These are phyloP conservation scores for Kodamaea laetipori DNA, from an alignment of 805 yeast species.

Conservation along the genomic window DNA sequence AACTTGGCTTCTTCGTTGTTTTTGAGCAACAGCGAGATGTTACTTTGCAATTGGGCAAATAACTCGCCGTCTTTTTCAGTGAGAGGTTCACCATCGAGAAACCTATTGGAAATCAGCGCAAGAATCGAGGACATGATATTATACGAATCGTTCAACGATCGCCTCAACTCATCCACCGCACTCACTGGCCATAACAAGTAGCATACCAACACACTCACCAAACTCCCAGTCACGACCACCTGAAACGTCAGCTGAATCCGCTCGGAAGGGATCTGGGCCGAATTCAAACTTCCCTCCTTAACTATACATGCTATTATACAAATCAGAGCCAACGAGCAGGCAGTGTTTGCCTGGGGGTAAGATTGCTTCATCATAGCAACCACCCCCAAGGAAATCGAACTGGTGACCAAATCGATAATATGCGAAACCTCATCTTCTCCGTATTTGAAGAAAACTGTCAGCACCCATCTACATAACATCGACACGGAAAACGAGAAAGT, in stretches of 20 bases:
- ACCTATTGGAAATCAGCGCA: slow-evolving; percentile 47
- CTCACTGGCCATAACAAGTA: slow-evolving; percentile 64
- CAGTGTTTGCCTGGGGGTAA: slow-evolving; percentile 72
- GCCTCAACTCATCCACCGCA: slow-evolving; percentile 51
- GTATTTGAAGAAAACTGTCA: slow-evolving; percentile 46
- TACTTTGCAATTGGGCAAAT: slow-evolving; percentile 40
- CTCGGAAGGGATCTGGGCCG: slow-evolving; percentile 55
- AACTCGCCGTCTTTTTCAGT: slow-evolving; percentile 41
- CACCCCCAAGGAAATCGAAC: slow-evolving; percentile 59
- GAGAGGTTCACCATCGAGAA: slow-evolving; percentile 50
- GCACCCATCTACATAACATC: slow-evolving; percentile 50
- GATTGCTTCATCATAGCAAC: slow-evolving; percentile 71
- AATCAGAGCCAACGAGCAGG: slow-evolving; percentile 76
- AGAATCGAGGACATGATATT: slow-evolving; percentile 53
- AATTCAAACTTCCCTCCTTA: slow-evolving; percentile 69
- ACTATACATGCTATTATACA: slow-evolving; percentile 69
- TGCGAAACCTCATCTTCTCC: slow-evolving; percentile 54
- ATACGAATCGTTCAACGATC: slow-evolving; percentile 51
- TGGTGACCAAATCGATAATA: slow-evolving; percentile 53
- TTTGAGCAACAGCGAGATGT: slow-evolving; percentile 40
- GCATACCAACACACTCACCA: slow-evolving; percentile 60
- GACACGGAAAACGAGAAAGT: slow-evolving; percentile 56
- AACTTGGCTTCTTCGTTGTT: slow-evolving; percentile 59
- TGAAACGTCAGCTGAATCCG: slow-evolving; percentile 55
- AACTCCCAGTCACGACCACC: slow-evolving; percentile 63